Evolutionary conservation across 345 rosid species (phyloP).

Genomic region (Diplotaxis tenuifolia): DNA sequence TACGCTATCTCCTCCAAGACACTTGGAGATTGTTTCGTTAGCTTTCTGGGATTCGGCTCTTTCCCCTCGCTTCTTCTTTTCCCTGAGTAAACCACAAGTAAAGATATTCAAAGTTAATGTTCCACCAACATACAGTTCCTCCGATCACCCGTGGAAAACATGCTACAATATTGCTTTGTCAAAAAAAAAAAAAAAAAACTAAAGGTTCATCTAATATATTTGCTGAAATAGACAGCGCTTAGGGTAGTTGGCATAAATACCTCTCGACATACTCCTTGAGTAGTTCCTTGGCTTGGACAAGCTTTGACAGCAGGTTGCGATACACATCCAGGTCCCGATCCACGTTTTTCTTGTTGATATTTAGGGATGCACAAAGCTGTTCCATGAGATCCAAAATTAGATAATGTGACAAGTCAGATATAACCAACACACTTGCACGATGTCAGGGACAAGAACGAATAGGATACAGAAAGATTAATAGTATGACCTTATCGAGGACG

Average conservation of each 20-base stretch:
- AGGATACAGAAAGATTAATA: too few species aligned
- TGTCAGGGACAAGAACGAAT: too few species aligned
- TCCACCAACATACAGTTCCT: too few species aligned
- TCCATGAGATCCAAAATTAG: slow-evolving; percentile 20
- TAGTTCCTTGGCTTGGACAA: slow-evolving; percentile 97
- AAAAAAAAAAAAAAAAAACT: too few species aligned
- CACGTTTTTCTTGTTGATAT: slow-evolving; percentile 79
- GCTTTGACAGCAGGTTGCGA: slow-evolving; percentile 85
- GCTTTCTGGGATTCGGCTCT: slow-evolving; percentile 70
- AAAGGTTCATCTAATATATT: too few species aligned
- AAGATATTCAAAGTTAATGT: too few species aligned
- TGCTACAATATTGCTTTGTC: too few species aligned
- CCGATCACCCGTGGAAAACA: too few species aligned
- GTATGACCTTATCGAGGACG: slow-evolving; percentile 71
- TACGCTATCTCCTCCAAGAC: slow-evolving; percentile 55
- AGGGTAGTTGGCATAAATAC: slow-evolving; percentile 37
- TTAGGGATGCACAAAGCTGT: slow-evolving; percentile 92
- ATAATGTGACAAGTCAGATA: slow-evolving; percentile 1
- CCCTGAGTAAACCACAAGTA: slow-evolving; percentile 65
- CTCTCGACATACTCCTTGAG: slow-evolving; percentile 90
- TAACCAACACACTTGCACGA: neutral
- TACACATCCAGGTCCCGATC: slow-evolving; percentile 97
- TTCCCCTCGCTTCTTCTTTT: slow-evolving; percentile 87
- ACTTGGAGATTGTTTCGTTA: slow-evolving; percentile 68
- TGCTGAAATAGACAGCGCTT: too few species aligned